These are phyloP conservation scores for Mycotypha africana DNA, from an alignment of 371 early-diverging fungal genomes.

Conservation along the genomic window DNA sequence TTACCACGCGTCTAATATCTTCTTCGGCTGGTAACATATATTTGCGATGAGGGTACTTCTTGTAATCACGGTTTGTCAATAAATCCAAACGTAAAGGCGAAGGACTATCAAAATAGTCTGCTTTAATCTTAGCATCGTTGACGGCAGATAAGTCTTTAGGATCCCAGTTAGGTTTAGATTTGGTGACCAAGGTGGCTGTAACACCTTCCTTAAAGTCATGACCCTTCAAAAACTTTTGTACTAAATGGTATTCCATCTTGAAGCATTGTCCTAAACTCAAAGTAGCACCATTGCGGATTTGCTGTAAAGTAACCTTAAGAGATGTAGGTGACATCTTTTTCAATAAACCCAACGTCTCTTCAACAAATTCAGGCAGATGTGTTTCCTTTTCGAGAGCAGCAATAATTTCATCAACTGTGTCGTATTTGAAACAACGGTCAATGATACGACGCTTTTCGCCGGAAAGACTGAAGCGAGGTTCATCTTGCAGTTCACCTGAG, in stretches of 20 bases:
- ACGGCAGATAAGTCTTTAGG: conserved; percentile 57
- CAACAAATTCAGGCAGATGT: conserved; percentile 56
- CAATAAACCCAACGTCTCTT: conserved; percentile 63
- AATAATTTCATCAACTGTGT: conserved; percentile 80
- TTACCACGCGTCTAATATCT: conserved; percentile 66
- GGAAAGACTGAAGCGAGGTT: conserved; percentile 43
- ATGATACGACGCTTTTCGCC: conserved; percentile 69
- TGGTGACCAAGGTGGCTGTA: conserved; percentile 66
- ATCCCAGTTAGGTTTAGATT: conserved; percentile 68
- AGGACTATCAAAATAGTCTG: conserved; percentile 52
- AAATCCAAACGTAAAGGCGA: conserved; percentile 26
- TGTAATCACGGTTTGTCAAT: conserved; percentile 31
- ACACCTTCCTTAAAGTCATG: conserved; percentile 92
- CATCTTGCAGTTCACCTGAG: conserved; percentile 46
- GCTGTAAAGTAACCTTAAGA: conserved; percentile 83
- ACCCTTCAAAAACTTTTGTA: conserved; percentile 67
- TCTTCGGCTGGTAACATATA: conserved; percentile 79
- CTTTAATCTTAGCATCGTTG: conserved; percentile 50
- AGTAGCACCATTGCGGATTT: conserved; percentile 71
- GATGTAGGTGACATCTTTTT: conserved; percentile 79
- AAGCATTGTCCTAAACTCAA: conserved; percentile 76
- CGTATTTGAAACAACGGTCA: conserved; percentile 80
- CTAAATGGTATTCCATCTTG: conserved; percentile 81
- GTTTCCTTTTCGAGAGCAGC: conserved; percentile 71
- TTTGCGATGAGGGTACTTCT: conserved; percentile 68